These are phyloP conservation scores for Colletotrichum endophyticum DNA, from an alignment of 2,329 filamentous ascomycete species.

Conservation along the genomic window DNA sequence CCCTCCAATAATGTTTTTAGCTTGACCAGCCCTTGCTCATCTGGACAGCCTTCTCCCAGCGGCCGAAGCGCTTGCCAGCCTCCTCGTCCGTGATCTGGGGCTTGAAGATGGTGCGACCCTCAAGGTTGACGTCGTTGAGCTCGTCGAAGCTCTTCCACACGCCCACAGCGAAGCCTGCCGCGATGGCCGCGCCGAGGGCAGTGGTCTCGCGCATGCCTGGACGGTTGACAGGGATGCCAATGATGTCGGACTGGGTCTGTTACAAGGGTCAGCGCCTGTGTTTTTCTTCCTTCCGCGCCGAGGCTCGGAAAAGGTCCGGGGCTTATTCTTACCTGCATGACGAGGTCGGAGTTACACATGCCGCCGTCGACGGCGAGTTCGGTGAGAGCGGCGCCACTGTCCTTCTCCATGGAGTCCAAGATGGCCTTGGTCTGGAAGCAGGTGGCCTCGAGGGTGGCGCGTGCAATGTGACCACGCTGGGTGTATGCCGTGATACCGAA, in stretches of 20 bases:
- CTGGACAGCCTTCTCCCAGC: constrained; percentile 78
- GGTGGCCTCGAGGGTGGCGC: constrained; percentile 80
- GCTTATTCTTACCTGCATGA: constrained; percentile 64
- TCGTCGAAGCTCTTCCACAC: constrained; percentile 79
- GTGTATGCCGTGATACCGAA: constrained; percentile 82
- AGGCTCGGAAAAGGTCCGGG: constrained; percentile 9
- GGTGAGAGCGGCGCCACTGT: constrained; percentile 73
- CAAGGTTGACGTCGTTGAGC: constrained; percentile 72
- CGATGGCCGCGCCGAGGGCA: constrained; percentile 80
- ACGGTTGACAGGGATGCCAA: constrained; percentile 78
- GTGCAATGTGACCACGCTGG: constrained; percentile 76
- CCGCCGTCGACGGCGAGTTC: constrained; percentile 84
- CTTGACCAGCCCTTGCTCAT: constrained; percentile 77
- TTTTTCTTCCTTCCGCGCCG: constrained; percentile 5
- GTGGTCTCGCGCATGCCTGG: constrained; percentile 86
- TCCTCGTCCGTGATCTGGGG: constrained; percentile 66
- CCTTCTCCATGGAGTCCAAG: constrained; percentile 80
- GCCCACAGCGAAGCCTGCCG: constrained; percentile 77
- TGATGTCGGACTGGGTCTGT: constrained; percentile 79
- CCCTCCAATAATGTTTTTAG: constrained; percentile 17
- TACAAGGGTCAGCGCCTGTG: constrained; percentile 2
- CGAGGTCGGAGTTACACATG: constrained; percentile 81
- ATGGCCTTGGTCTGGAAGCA: constrained; percentile 87
- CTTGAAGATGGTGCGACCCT: constrained; percentile 72
- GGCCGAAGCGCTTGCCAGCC: constrained; percentile 67